phyloP scores from a whole-genome alignment of 208 protist species.

The Wallacemonas sp. region DNA sequence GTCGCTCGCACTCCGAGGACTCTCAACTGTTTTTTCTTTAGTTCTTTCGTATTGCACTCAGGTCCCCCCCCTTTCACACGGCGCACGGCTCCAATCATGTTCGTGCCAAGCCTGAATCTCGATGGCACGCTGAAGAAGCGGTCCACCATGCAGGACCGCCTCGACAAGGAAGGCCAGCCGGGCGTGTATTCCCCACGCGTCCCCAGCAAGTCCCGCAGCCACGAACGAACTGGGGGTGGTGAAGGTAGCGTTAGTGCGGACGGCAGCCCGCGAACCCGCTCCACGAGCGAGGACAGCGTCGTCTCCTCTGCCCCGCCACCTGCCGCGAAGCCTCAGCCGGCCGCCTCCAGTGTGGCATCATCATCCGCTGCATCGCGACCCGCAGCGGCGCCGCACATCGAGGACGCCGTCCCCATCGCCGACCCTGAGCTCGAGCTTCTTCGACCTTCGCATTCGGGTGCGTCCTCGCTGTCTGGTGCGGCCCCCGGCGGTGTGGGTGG shows the following conservation, averaged over 20 bases:
- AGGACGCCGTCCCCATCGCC: constrained; percentile 4
- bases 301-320: background rate
- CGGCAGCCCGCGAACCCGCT: background rate
- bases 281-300: background rate
- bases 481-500: background rate
- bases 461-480: constrained; percentile 5
- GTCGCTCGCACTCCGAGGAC: no score
- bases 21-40: no score
- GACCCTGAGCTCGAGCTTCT: constrained; percentile 2
- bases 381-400: background rate
- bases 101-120: constrained; percentile 50
- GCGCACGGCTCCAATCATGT: constrained; percentile 8
- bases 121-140: constrained; percentile 54
- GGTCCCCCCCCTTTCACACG: no score
- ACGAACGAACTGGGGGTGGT: background rate
- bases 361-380: background rate
- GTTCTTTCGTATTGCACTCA: no score
- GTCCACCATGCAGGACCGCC: constrained; percentile 39
- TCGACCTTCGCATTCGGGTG: background rate
- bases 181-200: constrained; percentile 45
- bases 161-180: constrained; percentile 37
- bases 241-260: no score
- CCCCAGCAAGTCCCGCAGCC: constrained; percentile 6
- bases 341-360: background rate
- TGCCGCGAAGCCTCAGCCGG: background rate